Evolutionary conservation across 495 filamentous ascomycete genomes (phyloP).

Genomic region (Lophium mytilinum): DNA sequence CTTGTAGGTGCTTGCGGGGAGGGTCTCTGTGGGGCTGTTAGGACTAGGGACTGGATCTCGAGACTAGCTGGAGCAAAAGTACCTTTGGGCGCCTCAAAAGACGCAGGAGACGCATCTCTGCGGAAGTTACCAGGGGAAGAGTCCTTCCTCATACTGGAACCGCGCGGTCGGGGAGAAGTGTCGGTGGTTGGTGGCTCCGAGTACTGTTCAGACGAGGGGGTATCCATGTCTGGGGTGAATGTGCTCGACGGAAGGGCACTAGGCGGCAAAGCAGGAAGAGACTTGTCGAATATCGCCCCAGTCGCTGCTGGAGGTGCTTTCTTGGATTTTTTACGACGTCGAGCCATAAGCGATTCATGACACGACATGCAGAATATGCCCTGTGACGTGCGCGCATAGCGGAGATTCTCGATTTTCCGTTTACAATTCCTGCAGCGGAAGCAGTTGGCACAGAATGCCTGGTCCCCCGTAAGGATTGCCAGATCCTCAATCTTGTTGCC

Average conservation of each 20-base stretch:
- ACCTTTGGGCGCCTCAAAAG: constrained; percentile 33
- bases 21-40: constrained; percentile 31
- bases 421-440: constrained; percentile 98
- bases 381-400: constrained; percentile 95
- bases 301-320: constrained; percentile 44
- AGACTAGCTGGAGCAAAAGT: constrained; percentile 11
- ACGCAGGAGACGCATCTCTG: constrained; percentile 33
- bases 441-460: constrained; percentile 97
- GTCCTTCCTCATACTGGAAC: constrained; percentile 30
- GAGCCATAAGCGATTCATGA: constrained; percentile 96
- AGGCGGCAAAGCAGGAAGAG: constrained; percentile 82
- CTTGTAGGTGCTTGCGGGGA: constrained; percentile 69
- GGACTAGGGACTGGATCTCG: background rate
- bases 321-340: constrained; percentile 78
- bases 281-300: constrained; percentile 74
- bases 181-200: constrained; percentile 60
- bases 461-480: constrained; percentile 94
- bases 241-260: constrained; percentile 53
- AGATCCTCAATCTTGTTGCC: constrained; percentile 97
- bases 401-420: constrained; percentile 93
- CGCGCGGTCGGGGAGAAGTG: constrained; percentile 55
- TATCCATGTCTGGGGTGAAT: constrained; percentile 59
- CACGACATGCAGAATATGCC: constrained; percentile 99
- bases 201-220: constrained; percentile 54
- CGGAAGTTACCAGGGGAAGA: constrained; percentile 25